Evolutionary conservation across 306 rosid species (phyloP).

Genomic region (Lathyrus tuberosus): DNA sequence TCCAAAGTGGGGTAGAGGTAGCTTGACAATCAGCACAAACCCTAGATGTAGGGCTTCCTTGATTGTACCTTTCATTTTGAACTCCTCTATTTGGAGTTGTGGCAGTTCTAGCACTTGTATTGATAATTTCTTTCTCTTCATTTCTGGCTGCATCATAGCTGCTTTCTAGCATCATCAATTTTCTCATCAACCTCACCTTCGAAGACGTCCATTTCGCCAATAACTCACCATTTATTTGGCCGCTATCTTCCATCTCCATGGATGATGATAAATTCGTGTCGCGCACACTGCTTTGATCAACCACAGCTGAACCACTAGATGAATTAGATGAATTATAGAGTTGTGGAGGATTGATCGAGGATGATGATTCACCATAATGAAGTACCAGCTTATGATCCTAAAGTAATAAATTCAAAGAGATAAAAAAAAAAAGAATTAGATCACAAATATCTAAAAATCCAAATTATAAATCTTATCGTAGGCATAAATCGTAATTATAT

Average conservation of each 20-base stretch:
- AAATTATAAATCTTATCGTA: too few relatives aligned
- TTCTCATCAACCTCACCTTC: constrained; percentile 71
- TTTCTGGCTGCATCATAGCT: neutral
- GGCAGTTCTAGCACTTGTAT: neutral
- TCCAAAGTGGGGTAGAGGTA: constrained; percentile 87
- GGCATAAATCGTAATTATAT: too few relatives aligned
- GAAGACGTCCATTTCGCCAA: constrained; percentile 73
- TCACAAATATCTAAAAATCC: too few relatives aligned
- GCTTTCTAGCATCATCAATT: constrained; percentile 41
- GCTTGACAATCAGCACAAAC: constrained; percentile 87
- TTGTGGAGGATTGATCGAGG: constrained; percentile 40
- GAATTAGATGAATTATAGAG: constrained; percentile 39
- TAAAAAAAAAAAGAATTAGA: too few relatives aligned
- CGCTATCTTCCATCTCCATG: constrained; percentile 24
- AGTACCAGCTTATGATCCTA: constrained; percentile 38
- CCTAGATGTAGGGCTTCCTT: constrained; percentile 56
- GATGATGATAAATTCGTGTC: constrained; percentile 23
- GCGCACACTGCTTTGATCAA: constrained; percentile 11
- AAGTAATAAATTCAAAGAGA: constrained; percentile 1
- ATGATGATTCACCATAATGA: constrained; percentile 48
- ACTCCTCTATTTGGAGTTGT: neutral
- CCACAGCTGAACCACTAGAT: constrained; percentile 36
- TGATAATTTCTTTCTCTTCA: constrained; percentile 23
- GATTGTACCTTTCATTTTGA: neutral
- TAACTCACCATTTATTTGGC: constrained; percentile 37